phyloP scores from a whole-genome alignment of 352 stramenopile species.

The Pythium sp. region DNA sequence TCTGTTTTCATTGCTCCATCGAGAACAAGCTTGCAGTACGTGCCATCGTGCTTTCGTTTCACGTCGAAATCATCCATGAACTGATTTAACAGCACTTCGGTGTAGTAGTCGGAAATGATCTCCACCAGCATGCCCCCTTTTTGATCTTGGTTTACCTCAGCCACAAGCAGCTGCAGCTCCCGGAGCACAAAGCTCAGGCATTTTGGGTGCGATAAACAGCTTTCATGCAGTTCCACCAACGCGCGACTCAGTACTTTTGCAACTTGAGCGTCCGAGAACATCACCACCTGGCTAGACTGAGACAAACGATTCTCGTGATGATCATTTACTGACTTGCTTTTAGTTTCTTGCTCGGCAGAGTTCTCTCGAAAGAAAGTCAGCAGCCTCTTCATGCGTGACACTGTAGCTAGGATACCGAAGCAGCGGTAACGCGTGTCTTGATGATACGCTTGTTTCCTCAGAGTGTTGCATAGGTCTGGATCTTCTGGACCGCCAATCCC shows the following conservation, averaged over 20 bases:
- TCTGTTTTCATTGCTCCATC: slow-evolving; percentile 35
- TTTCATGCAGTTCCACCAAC: slow-evolving; percentile 31
- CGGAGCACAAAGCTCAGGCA: slow-evolving; percentile 43
- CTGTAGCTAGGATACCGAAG: slow-evolving; percentile 47
- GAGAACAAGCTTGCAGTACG: slow-evolving; percentile 34
- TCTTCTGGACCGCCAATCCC: slow-evolving; percentile 42
- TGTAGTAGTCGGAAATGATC: slow-evolving; percentile 44
- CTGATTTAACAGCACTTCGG: slow-evolving; percentile 32
- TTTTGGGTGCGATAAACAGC: slow-evolving; percentile 25
- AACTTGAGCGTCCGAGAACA: slow-evolving; percentile 9
- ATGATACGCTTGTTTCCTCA: slow-evolving; percentile 55
- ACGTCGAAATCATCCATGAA: slow-evolving; percentile 51
- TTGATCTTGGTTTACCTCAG: slow-evolving; percentile 20
- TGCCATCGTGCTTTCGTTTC: slow-evolving; percentile 15
- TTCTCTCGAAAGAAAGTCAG: slow-evolving; percentile 29
- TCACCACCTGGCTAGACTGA: background rate
- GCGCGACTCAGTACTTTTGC: slow-evolving; percentile 21
- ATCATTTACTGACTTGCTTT: slow-evolving; percentile 7
- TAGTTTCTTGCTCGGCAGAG: background rate
- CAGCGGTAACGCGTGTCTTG: slow-evolving; percentile 49
- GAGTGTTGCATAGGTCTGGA: slow-evolving; percentile 44
- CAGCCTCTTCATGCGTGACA: slow-evolving; percentile 33
- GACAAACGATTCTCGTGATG: background rate
- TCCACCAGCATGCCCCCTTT: slow-evolving; percentile 25
- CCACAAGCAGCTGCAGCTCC: slow-evolving; percentile 37